Percentiles rank a stretch among this genome's conserved stretches.
Conservation (phyloP, 2,329 filamentous ascomycete genomes). For the Ophiocordyceps camponoti-leonardi region DNA sequence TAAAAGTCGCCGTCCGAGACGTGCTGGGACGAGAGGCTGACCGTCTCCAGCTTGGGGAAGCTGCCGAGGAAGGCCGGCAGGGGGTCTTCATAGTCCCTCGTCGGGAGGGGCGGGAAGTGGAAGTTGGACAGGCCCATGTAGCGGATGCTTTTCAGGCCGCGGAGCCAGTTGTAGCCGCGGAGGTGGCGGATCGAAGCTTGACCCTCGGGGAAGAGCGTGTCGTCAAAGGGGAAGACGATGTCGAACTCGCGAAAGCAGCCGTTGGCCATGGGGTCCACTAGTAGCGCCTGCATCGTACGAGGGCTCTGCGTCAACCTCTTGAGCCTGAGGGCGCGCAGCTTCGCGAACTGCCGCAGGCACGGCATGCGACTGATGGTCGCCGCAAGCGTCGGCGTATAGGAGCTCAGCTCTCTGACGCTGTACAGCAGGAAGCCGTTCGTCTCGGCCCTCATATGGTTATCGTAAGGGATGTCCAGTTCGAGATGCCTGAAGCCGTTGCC, state of each 20-base stretch:
- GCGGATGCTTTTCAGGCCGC: slow-evolving; percentile 14
- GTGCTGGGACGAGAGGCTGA: slow-evolving; percentile 15
- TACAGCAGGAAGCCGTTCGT: background rate
- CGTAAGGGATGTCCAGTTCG: slow-evolving; percentile 12
- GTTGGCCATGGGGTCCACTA: slow-evolving; percentile 9
- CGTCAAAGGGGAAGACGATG: slow-evolving; percentile 16
- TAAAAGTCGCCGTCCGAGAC: slow-evolving; percentile 14
- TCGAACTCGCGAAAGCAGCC: slow-evolving; percentile 17
- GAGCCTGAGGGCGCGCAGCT: slow-evolving; percentile 13
- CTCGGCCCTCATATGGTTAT: background rate
- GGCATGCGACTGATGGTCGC: background rate
- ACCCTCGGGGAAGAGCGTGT: slow-evolving; percentile 8
- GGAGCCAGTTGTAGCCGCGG: slow-evolving; percentile 16
- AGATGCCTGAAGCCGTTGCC: slow-evolving; percentile 11
- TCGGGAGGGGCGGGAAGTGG: slow-evolving; percentile 13
- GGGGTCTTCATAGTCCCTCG: slow-evolving; percentile 11
- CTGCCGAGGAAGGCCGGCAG: slow-evolving; percentile 16
- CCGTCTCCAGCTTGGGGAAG: slow-evolving; percentile 18
- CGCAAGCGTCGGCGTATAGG: background rate
- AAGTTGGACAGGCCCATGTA: slow-evolving; percentile 18
- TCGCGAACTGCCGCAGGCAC: slow-evolving; percentile 6
- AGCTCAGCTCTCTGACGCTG: background rate
- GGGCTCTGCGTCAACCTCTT: slow-evolving; percentile 9
- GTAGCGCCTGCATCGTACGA: slow-evolving; percentile 7
- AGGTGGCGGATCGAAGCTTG: slow-evolving; percentile 12